These are phyloP conservation scores for Pyrenochaeta sp. DNA, from an alignment of 2,329 filamentous ascomycete species.

Conservation along the genomic window DNA sequence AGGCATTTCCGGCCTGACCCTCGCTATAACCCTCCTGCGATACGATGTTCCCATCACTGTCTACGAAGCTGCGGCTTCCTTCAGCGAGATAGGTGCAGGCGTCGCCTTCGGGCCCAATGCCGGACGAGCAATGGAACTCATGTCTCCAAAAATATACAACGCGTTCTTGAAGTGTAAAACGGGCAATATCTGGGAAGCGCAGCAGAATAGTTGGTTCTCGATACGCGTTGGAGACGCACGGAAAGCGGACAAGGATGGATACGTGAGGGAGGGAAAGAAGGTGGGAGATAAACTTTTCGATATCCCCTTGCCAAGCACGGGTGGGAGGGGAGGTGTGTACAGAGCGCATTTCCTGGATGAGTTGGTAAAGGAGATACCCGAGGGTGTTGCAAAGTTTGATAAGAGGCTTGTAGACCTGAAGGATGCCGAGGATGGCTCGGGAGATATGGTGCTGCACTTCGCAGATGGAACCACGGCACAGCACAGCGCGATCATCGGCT, in stretches of 20 bases:
- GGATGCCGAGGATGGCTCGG: constrained; percentile 39
- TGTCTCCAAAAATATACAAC: constrained; percentile 54
- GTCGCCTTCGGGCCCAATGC: constrained; percentile 66
- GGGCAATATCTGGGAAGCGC: constrained; percentile 42
- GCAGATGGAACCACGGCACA: constrained; percentile 57
- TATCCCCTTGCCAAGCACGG: constrained; percentile 28
- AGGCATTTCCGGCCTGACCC: constrained; percentile 65
- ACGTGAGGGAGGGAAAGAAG: constrained; percentile 36
- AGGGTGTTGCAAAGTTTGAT: constrained; percentile 53
- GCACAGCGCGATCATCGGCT: constrained; percentile 65
- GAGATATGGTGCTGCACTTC: constrained; percentile 52
- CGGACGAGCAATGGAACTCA: constrained; percentile 62
- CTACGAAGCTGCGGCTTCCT: constrained; percentile 64
- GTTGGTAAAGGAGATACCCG: constrained; percentile 59
- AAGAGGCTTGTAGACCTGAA: constrained; percentile 49
- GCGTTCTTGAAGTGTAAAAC: constrained; percentile 56
- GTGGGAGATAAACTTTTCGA: constrained; percentile 44
- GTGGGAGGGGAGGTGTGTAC: constrained; percentile 52
- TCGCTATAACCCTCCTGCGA: constrained; percentile 62
- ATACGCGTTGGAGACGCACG: constrained; percentile 43
- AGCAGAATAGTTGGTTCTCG: constrained; percentile 39
- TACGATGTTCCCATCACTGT: constrained; percentile 59
- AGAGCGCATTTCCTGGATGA: constrained; percentile 61
- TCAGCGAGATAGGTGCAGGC: constrained; percentile 67
- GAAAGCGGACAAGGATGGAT: constrained; percentile 40